phyloP scores from a whole-genome alignment of 305 asterid genomes.

The Fraxinus xanthoxyloides region DNA sequence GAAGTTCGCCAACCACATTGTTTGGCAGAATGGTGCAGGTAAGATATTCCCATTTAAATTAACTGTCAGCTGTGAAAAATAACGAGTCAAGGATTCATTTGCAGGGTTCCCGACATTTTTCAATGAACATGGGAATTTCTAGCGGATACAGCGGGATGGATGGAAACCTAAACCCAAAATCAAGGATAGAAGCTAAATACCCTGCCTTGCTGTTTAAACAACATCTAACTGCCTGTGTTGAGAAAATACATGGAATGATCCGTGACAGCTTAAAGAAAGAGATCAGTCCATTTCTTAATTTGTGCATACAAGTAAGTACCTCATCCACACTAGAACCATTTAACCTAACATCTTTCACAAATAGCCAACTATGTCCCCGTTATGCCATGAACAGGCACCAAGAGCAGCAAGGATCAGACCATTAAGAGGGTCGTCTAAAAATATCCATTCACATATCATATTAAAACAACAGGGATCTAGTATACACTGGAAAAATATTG shows the following conservation, averaged over 20 bases:
- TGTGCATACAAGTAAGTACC: conserved; percentile 75
- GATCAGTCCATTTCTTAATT: conserved; percentile 72
- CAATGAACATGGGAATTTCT: conserved; percentile 68
- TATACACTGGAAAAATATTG: conserved; percentile 82
- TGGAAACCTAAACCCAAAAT: conserved; percentile 61
- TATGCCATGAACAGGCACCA: conserved; percentile 70
- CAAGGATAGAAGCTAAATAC: conserved; percentile 87
- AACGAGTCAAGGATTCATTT: conserved; percentile 26
- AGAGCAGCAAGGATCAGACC: conserved; percentile 79
- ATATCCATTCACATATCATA: conserved; percentile 56
- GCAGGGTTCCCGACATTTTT: conserved; percentile 72
- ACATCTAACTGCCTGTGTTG: conserved; percentile 90
- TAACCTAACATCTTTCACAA: neutral
- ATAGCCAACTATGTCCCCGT: conserved; percentile 23
- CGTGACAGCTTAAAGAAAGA: conserved; percentile 90
- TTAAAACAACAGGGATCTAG: conserved; percentile 78
- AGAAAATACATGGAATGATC: conserved; percentile 85
- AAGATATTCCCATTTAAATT: conserved; percentile 26
- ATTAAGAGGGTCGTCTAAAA: conserved; percentile 67
- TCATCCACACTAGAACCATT: conserved; percentile 12
- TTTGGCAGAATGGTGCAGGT: conserved; percentile 96
- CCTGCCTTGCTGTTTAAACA: conserved; percentile 94
- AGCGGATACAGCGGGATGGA: conserved; percentile 95
- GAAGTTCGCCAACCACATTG: conserved; percentile 74
- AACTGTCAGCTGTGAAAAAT: conserved; percentile 14